A percentile compares a stretch with the other conserved stretches of the same genome.
Conservation (phyloP, 2,329 filamentous ascomycete genomes). For the Monilinia fructigena region DNA sequence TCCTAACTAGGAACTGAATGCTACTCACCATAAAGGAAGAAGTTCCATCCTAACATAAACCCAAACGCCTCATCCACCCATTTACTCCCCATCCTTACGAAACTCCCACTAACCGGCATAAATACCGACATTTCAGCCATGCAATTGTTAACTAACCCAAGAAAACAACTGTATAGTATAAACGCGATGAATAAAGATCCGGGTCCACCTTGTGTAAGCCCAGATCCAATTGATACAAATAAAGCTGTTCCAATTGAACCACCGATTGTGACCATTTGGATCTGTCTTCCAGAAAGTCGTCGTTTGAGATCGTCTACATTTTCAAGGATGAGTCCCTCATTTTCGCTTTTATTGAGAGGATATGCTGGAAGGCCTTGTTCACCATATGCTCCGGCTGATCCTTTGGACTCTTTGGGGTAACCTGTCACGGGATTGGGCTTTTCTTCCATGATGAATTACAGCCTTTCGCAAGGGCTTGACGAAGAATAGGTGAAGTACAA, state of each 20-base stretch:
- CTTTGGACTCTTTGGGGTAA: slow-evolving; percentile 22
- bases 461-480: neutral
- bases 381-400: slow-evolving; percentile 26
- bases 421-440: slow-evolving; percentile 24
- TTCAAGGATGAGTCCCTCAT: slow-evolving; percentile 24
- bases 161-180: slow-evolving; percentile 44
- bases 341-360: neutral
- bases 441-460: slow-evolving; percentile 18
- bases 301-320: slow-evolving; percentile 36
- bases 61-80: slow-evolving; percentile 55
- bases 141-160: slow-evolving; percentile 35
- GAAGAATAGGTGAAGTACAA: neutral
- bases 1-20: too few relatives aligned
- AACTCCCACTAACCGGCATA: slow-evolving; percentile 52
- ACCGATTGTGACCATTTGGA: slow-evolving; percentile 51
- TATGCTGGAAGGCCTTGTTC: slow-evolving; percentile 13
- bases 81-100: slow-evolving; percentile 54
- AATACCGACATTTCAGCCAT: slow-evolving; percentile 56
- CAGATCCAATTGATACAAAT: slow-evolving; percentile 47
- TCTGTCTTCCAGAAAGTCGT: slow-evolving; percentile 46
- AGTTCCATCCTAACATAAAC: slow-evolving; percentile 56
- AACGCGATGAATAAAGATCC: slow-evolving; percentile 49
- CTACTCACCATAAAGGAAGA: slow-evolving; percentile 56
- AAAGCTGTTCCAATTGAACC: slow-evolving; percentile 50
- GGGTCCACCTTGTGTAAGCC: slow-evolving; percentile 43